A percentile compares a stretch with the other conserved stretches of the same genome.
phyloP scores from a whole-genome alignment of 768 basidiomycete species.

The Coprinopsis strossmayeri region DNA sequence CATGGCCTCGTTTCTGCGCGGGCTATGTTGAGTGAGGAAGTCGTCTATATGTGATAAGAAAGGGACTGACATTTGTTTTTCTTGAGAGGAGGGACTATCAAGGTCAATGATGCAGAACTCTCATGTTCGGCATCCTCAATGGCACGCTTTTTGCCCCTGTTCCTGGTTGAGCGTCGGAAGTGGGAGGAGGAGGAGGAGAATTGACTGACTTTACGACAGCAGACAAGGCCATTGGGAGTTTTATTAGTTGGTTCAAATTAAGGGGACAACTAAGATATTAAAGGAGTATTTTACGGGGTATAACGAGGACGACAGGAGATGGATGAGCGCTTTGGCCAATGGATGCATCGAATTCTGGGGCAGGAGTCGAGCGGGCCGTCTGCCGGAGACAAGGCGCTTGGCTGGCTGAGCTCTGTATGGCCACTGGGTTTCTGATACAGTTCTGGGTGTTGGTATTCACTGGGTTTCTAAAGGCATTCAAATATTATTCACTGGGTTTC shows the following conservation, averaged over 20 bases:
- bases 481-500: too few species aligned
- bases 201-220: constrained; percentile 9
- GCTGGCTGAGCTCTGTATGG: too few species aligned
- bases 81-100: neutral
- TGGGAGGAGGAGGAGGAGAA: neutral
- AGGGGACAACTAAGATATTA: neutral
- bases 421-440: too few species aligned
- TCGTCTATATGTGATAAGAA: neutral
- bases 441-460: too few species aligned
- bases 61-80: constrained; percentile 5
- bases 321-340: neutral
- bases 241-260: neutral
- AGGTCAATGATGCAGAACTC: neutral
- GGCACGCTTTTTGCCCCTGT: constrained; percentile 9
- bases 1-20: constrained; percentile 71
- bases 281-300: neutral
- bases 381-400: too few species aligned
- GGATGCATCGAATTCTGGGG: neutral
- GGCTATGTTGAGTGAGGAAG: constrained; percentile 26
- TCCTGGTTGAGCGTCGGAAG: neutral
- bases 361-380: too few species aligned
- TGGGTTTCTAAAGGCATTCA: too few species aligned
- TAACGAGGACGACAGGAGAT: neutral
- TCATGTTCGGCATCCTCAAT: neutral
- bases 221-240: constrained; percentile 4